A percentile compares a stretch with the other conserved stretches of the same genome.
Evolutionary conservation across 805 yeast genomes (phyloP).

Genomic region (Candida vaughaniae): DNA sequence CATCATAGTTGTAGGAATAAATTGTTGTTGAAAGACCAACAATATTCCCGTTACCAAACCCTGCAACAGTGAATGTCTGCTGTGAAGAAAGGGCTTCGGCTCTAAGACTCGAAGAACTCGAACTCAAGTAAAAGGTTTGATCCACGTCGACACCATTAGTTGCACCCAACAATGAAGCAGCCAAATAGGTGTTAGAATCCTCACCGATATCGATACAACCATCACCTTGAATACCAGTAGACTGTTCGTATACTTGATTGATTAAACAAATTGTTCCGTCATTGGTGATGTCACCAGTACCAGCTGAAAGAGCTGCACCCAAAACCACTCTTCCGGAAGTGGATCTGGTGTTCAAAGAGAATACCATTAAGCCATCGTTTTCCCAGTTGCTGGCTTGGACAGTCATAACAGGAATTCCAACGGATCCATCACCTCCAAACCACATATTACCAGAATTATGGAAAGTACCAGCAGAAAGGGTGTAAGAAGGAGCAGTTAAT

Average conservation of each 20-base stretch:
- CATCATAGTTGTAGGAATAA: slow-evolving; percentile 10
- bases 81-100: slow-evolving; percentile 15
- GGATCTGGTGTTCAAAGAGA: slow-evolving; percentile 12
- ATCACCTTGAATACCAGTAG: slow-evolving; percentile 19
- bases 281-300: slow-evolving; percentile 18
- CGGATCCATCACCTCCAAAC: slow-evolving; percentile 20
- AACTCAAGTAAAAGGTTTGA: slow-evolving; percentile 20
- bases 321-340: slow-evolving; percentile 13
- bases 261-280: slow-evolving; percentile 28
- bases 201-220: slow-evolving; percentile 25
- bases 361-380: slow-evolving; percentile 20
- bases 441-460: slow-evolving; percentile 25
- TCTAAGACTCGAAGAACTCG: slow-evolving; percentile 16
- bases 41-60: slow-evolving; percentile 25
- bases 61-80: slow-evolving; percentile 21
- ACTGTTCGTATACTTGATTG: slow-evolving; percentile 21
- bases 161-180: slow-evolving; percentile 6
- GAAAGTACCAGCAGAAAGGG: slow-evolving; percentile 17
- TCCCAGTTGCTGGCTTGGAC: slow-evolving; percentile 16
- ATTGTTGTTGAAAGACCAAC: slow-evolving; percentile 15
- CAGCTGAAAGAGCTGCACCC: slow-evolving; percentile 13
- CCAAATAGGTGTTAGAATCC: slow-evolving; percentile 16
- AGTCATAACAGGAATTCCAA: slow-evolving; percentile 15
- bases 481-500: slow-evolving; percentile 17
- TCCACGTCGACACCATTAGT: slow-evolving; percentile 11